Base-by-base conservation (phyloP, 2,329 filamentous ascomycete genomes). In the Phaeosphaeriaceae sp. region DNA sequence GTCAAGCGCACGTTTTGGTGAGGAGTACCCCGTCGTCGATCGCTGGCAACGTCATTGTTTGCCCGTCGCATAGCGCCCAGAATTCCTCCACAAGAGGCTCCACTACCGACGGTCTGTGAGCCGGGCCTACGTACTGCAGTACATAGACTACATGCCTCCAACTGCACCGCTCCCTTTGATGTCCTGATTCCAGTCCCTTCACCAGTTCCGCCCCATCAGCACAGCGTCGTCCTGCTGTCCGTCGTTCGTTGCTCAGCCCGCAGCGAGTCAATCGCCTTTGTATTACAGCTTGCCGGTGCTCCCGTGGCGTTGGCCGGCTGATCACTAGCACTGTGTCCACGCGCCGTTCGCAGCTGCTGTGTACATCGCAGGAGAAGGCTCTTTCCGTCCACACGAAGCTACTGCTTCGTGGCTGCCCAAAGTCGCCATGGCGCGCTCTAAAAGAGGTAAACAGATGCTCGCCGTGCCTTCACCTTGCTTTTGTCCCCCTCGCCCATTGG, bases 251-350 rank as follows among this genome's bases (percentile, higher is more conserved):
- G 61, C 57, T 54, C 54, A 49, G 24, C 25, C 13, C 13, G 19
- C 31, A 49, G 44, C 33, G 17, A 19, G 31, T 41, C 24, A 44
- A 49, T 57, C 49, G 47, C 22, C 47, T 56, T 51, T 51, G n/a
- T 24, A 19, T n/a, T 50, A 48, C 63, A 53, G 54, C 59, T 48
- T 62, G 56, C 71, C 67, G 68, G 65, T 63, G 61, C 54, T 61
- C 64, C 70, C 69, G 73, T 75, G 69, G 71, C 70, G 49, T 67
- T 68, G 67, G 64, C 65, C 65, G 60, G 62, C 68, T 71, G 68
- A 67, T 56, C 60, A 24, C 31, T 54, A 58, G 53, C 61, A 63
- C 60, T 33, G 40, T 52, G 41, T 56, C 62, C 57, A 61, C 65
- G 63, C 65, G 60, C 66, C 48, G 58, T 56, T 36, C 56, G 56